Conservation (phyloP, 1,284 basidiomycete species). For the Wolfiporia cocos region DNA sequence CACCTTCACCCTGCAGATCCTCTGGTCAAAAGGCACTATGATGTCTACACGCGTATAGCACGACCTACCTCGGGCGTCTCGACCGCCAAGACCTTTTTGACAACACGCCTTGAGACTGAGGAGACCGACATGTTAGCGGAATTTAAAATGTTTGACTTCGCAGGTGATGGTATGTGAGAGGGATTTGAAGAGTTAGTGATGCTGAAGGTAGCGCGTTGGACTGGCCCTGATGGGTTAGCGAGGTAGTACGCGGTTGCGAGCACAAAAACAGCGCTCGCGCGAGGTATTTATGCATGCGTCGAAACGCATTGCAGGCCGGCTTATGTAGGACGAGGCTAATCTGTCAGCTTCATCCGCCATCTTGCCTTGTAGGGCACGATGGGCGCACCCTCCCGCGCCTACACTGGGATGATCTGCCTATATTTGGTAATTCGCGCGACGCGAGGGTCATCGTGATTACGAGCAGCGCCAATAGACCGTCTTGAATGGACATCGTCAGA, state of each 20-base stretch:
- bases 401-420: conserved; percentile 1
- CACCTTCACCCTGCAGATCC: conserved; percentile 80
- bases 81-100: conserved; percentile 71
- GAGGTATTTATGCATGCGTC: conserved; percentile 18
- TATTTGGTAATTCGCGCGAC: not conserved
- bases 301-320: conserved; percentile 7
- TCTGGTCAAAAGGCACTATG: too few species aligned
- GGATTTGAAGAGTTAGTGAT: conserved; percentile 1
- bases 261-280: conserved; percentile 7
- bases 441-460: conserved; percentile 1
- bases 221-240: not conserved
- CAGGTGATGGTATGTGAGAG: too few species aligned
- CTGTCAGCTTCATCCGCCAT: conserved; percentile 7
- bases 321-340: conserved; percentile 10
- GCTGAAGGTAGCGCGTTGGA: conserved; percentile 1
- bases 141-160: conserved; percentile 5
- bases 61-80: conserved; percentile 72
- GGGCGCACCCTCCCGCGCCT: conserved; percentile 15
- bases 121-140: conserved; percentile 19
- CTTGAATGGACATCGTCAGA: too few species aligned
- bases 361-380: conserved; percentile 16
- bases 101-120: conserved; percentile 58
- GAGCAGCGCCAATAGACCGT: conserved; percentile 1
- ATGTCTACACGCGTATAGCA: too few species aligned
- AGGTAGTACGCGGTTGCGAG: conserved; percentile 8